A percentile compares a stretch with the other conserved stretches of the same genome.
phyloP scores from a whole-genome alignment of 345 rosid species.

The Populus alba region DNA sequence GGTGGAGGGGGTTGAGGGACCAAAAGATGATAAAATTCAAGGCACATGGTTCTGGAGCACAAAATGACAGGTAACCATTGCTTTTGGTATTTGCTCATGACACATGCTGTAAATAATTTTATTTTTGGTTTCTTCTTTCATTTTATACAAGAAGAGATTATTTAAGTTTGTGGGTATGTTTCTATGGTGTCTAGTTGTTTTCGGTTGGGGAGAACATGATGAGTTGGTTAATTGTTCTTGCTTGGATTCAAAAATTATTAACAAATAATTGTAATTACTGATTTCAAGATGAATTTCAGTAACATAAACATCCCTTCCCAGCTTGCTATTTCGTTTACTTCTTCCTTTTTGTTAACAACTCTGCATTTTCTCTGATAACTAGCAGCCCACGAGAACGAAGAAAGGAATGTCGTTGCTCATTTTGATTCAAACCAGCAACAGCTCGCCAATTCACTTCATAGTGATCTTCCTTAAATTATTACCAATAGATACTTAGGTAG shows the following conservation, averaged over 20 bases:
- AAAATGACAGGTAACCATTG: conserved; percentile 40
- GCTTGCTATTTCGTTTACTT: too few relatives aligned
- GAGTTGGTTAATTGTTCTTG: background rate
- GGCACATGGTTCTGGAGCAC: conserved; percentile 33
- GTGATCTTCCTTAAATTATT: too few relatives aligned
- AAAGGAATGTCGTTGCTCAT: too few relatives aligned
- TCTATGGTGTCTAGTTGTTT: background rate
- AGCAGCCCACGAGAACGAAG: too few relatives aligned
- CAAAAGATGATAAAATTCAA: conserved; percentile 13
- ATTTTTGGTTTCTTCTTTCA: conserved; percentile 2
- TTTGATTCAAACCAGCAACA: too few relatives aligned
- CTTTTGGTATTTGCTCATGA: conserved; percentile 12
- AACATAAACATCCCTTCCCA: background rate
- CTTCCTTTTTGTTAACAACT: too few relatives aligned
- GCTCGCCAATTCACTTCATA: too few relatives aligned
- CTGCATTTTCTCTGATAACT: too few relatives aligned
- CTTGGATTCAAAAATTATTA: background rate
- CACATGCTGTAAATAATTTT: conserved; percentile 7
- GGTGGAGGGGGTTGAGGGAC: conserved; percentile 10
- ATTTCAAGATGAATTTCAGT: background rate
- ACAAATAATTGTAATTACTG: background rate
- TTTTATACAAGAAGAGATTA: background rate
- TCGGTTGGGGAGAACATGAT: background rate
- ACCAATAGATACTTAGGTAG: too few relatives aligned
- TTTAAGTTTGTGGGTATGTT: background rate